Conservation (phyloP, 331 rosid species). For the Erythrophleum ivorense region DNA sequence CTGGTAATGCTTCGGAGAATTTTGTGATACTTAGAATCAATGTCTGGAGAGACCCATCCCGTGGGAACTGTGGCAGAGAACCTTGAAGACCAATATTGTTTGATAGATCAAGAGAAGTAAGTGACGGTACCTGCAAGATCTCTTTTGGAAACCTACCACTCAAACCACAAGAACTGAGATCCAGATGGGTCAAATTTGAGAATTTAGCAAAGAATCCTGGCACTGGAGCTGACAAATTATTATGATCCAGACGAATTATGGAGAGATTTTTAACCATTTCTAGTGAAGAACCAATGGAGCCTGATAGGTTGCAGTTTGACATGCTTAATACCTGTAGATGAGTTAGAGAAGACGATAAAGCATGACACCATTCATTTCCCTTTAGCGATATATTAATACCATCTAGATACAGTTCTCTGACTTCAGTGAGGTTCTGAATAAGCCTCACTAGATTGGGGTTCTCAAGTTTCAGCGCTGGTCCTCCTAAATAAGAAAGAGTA, state of each 20-base stretch:
- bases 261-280: not conserved
- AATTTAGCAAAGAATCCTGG: conserved; percentile 44
- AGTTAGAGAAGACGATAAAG: not conserved
- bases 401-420: not conserved
- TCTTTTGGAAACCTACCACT: conserved; percentile 34
- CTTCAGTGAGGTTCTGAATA: not conserved
- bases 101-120: not conserved
- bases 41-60: not conserved
- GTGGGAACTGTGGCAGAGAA: not conserved
- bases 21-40: not conserved
- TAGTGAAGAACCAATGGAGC: conserved; percentile 26
- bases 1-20: not conserved
- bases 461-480: not conserved
- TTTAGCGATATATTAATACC: not conserved
- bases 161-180: not conserved
- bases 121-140: conserved; percentile 36
- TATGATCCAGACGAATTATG: accelerated
- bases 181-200: conserved; percentile 29
- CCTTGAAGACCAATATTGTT: not conserved
- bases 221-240: conserved; percentile 18
- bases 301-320: not conserved
- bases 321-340: conserved; percentile 34
- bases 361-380: not conserved
- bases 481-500: not conserved
- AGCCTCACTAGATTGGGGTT: not conserved